Evolutionary conservation across 1,284 basidiomycete genomes (phyloP).

Genomic region (Pterulicium gracile): DNA sequence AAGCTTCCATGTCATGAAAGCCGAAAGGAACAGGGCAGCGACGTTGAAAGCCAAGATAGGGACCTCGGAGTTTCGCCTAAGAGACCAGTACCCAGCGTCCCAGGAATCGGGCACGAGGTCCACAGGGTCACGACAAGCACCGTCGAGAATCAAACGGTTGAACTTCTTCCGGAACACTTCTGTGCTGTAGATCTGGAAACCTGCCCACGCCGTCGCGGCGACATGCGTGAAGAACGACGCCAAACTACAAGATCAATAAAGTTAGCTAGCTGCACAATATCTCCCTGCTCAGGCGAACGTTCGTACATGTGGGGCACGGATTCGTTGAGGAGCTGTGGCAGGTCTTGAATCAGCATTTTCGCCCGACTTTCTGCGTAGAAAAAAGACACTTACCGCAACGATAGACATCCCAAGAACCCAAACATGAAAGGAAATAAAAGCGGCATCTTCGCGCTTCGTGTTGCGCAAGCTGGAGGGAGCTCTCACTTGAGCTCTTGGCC

Average conservation of each 20-base stretch:
- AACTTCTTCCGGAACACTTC: conserved; percentile 47
- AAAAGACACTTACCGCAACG: conserved; percentile 31
- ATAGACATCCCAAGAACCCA: conserved; percentile 76
- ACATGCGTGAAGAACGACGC: conserved; percentile 2
- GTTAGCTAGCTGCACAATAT: too few relatives aligned
- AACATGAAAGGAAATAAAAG: conserved; percentile 68
- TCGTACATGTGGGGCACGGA: conserved; percentile 62
- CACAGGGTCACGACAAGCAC: conserved; percentile 41
- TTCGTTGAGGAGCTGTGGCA: conserved; percentile 36
- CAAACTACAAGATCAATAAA: conserved; percentile 7
- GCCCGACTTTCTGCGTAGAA: neutral
- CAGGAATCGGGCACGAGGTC: conserved; percentile 34
- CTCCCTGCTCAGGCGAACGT: neutral
- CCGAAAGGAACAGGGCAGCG: conserved; percentile 46
- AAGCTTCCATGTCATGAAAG: conserved; percentile 60
- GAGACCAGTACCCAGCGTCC: conserved; percentile 37
- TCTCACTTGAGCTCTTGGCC: neutral
- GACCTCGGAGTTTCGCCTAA: conserved; percentile 45
- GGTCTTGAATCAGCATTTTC: neutral
- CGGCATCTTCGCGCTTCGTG: conserved; percentile 67
- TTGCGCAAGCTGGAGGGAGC: conserved; percentile 40
- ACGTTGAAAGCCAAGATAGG: conserved; percentile 55
- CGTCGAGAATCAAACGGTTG: conserved; percentile 43
- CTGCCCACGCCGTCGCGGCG: conserved; percentile 51
- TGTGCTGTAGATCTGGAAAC: conserved; percentile 51